A percentile compares a stretch with the other conserved stretches of the same genome.
Evolutionary conservation across 768 basidiomycete genomes (phyloP).

Genomic region (Inosperma sp.): DNA sequence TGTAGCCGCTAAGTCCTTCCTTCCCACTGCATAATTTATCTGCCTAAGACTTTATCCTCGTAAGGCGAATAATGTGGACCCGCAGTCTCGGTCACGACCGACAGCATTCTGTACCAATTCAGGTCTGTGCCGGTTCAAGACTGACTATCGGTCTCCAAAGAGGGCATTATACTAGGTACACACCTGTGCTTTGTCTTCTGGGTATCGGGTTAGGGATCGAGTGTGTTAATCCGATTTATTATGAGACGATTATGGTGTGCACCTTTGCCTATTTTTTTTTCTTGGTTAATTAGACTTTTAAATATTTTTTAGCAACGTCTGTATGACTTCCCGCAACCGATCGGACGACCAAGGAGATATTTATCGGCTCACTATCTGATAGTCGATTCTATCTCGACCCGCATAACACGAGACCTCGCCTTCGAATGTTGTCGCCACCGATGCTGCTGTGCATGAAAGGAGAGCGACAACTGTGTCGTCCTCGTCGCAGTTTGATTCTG

Average conservation of each 20-base stretch:
- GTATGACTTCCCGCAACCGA: slow-evolving; percentile 91
- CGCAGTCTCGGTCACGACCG: slow-evolving; percentile 77
- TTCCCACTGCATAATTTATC: background rate
- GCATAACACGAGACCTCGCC: slow-evolving; percentile 70
- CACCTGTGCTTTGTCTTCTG: slow-evolving; percentile 80
- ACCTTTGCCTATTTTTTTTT: background rate
- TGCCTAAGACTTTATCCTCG: slow-evolving; percentile 35
- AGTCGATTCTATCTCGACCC: slow-evolving; percentile 82
- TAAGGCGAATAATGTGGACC: slow-evolving; percentile 74
- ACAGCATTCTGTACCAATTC: slow-evolving; percentile 80
- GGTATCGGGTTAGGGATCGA: slow-evolving; percentile 86
- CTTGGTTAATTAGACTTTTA: background rate
- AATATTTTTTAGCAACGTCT: slow-evolving; percentile 48
- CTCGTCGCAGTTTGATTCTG: slow-evolving; percentile 18
- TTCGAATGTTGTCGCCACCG: slow-evolving; percentile 56
- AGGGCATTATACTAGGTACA: slow-evolving; percentile 31
- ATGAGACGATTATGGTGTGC: slow-evolving; percentile 60
- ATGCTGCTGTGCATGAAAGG: background rate
- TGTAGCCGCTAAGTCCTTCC: slow-evolving; percentile 63
- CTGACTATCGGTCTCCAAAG: slow-evolving; percentile 26
- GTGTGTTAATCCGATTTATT: slow-evolving; percentile 93
- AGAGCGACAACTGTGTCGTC: slow-evolving; percentile 5
- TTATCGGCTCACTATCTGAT: slow-evolving; percentile 88
- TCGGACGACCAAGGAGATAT: slow-evolving; percentile 97
- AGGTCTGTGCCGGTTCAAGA: slow-evolving; percentile 76